Conservation (phyloP, 225 moss, liverwort and hornwort species). For the Anthoceros angustus region DNA sequence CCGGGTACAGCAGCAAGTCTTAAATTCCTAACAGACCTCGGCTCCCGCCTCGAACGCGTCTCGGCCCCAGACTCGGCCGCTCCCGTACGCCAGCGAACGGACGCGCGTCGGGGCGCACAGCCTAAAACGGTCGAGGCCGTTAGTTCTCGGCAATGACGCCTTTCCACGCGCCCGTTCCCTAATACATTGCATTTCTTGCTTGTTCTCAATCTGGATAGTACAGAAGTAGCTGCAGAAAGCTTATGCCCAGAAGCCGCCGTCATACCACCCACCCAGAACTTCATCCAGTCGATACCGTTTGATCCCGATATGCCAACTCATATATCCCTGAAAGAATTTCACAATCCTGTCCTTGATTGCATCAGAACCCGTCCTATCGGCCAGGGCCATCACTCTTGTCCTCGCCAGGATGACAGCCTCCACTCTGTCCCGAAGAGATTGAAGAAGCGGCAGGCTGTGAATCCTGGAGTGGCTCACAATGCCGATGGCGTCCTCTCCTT, state of each 20-base stretch:
- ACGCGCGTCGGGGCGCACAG: no score
- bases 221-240: neutral
- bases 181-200: no score
- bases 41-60: no score
- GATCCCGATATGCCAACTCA: neutral
- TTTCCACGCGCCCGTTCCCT: no score
- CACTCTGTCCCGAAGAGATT: neutral
- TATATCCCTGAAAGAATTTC: neutral
- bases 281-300: neutral
- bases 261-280: neutral
- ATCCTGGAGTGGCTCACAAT: neutral
- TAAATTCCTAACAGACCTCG: no score
- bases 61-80: no score
- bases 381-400: neutral
- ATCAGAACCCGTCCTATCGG: neutral
- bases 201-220: no score
- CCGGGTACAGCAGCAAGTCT: no score
- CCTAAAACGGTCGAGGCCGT: no score
- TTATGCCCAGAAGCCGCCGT: neutral
- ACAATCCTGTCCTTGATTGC: neutral
- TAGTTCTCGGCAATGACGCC: no score
- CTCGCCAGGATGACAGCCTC: neutral
- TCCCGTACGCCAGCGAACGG: no score
- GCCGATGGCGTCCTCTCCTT: neutral
- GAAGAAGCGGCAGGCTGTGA: neutral